A percentile compares a stretch with the other conserved stretches of the same genome.
phyloP scores from a whole-genome alignment of 129 eudicot species.

The Flaveria brownii region DNA sequence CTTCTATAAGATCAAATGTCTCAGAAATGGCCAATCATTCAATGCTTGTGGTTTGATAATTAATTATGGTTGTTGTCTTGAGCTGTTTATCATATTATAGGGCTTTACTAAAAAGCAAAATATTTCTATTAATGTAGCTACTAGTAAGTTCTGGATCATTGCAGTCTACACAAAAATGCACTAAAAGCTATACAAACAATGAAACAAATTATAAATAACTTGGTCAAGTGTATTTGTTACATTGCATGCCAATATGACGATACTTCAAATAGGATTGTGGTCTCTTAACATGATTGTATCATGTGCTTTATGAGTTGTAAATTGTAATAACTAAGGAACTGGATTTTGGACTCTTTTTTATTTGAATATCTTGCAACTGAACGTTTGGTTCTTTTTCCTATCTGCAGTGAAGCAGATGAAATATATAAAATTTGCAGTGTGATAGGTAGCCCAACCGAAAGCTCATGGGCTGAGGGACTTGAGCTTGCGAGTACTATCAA shows the following conservation, averaged over 20 bases:
- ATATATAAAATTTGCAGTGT: constrained; percentile 89
- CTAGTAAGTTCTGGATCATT: background rate
- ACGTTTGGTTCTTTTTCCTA: background rate
- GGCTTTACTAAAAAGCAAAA: background rate
- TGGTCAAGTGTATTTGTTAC: background rate
- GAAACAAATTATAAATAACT: background rate
- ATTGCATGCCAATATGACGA: background rate
- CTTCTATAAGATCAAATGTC: background rate
- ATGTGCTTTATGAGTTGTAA: background rate
- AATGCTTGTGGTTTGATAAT: background rate
- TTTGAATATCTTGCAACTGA: constrained; percentile 1
- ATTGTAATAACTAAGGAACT: background rate
- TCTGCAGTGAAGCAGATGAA: constrained; percentile 94
- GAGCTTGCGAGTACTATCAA: constrained; percentile 69
- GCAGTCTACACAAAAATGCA: background rate
- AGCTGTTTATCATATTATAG: background rate
- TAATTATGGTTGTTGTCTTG: background rate
- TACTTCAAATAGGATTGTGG: background rate
- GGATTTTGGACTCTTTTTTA: background rate
- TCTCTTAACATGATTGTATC: background rate
- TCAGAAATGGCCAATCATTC: background rate
- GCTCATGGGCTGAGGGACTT: constrained; percentile 71
- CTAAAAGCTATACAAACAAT: background rate
- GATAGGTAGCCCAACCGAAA: constrained; percentile 74
- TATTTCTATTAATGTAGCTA: background rate